phyloP scores from a whole-genome alignment of 2,329 filamentous ascomycete genomes.

The Arthrinium puccinioides region DNA sequence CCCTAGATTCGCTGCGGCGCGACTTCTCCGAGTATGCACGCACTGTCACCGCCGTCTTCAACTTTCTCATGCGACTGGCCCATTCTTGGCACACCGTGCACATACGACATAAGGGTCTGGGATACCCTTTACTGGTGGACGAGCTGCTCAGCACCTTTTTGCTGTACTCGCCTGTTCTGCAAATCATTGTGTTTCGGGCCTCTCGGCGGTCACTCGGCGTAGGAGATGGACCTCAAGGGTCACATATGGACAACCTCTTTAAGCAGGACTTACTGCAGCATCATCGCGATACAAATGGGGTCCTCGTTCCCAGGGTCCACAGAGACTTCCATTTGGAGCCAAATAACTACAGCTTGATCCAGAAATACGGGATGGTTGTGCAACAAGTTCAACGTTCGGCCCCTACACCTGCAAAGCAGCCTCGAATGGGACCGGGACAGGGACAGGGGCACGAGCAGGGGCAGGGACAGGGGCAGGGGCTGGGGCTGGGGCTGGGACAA shows the following conservation, averaged over 20 bases:
- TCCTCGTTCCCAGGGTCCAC: slow-evolving; percentile 5
- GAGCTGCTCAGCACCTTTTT: slow-evolving; percentile 43
- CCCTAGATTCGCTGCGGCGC: slow-evolving; percentile 8
- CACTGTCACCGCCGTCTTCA: slow-evolving; percentile 27
- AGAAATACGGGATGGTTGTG: slow-evolving; percentile 8
- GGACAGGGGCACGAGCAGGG: too few relatives aligned
- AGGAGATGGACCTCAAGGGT: slow-evolving; percentile 23
- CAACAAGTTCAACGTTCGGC: neutral
- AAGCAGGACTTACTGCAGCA: slow-evolving; percentile 24
- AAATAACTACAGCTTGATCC: slow-evolving; percentile 13
- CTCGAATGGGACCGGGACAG: too few relatives aligned
- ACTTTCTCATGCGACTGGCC: slow-evolving; percentile 36
- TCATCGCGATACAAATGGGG: slow-evolving; percentile 12
- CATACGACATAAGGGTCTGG: slow-evolving; percentile 25
- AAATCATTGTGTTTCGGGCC: slow-evolving; percentile 46
- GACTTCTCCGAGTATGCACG: slow-evolving; percentile 10
- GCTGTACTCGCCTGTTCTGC: slow-evolving; percentile 43
- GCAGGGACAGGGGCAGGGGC: too few relatives aligned
- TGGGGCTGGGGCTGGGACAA: too few relatives aligned
- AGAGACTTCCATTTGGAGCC: slow-evolving; percentile 5
- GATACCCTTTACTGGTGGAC: slow-evolving; percentile 47
- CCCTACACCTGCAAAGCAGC: neutral
- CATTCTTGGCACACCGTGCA: slow-evolving; percentile 30
- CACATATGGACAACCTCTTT: slow-evolving; percentile 28
- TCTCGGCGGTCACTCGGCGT: slow-evolving; percentile 39